Conservation (phyloP, 2,329 filamentous ascomycete genomes). For the Aureobasidium lini region DNA sequence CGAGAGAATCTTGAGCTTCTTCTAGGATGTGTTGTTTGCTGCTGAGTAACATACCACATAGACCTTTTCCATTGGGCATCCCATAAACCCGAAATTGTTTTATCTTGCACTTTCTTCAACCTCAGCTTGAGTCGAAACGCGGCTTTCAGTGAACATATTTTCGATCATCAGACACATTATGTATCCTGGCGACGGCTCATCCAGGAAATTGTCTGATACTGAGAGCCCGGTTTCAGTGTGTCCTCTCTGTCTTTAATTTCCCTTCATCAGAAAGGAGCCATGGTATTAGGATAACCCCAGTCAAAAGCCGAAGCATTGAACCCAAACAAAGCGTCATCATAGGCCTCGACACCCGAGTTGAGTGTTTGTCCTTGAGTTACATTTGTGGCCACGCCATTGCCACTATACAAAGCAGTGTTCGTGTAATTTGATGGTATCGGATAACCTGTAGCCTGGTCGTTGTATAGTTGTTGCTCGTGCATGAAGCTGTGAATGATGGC, state of each 20-base stretch:
- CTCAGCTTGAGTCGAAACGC: not conserved
- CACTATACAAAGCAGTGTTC: not conserved
- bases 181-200: no score
- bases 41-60: not conserved
- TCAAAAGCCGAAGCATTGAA: conserved; percentile 26
- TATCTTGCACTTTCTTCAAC: not conserved
- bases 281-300: not conserved
- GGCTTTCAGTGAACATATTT: not conserved
- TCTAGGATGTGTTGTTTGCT: not conserved
- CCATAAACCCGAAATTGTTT: not conserved
- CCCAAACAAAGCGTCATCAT: conserved; percentile 29
- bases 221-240: no score
- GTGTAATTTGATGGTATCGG: not conserved
- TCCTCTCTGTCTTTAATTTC: no score
- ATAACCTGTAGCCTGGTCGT: not conserved
- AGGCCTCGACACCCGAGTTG: conserved; percentile 11
- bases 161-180: no score
- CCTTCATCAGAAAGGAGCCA: no score
- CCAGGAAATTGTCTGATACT: no score
- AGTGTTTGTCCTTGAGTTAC: conserved; percentile 6
- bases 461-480: conserved; percentile 22
- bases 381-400: not conserved
- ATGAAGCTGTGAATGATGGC: conserved; percentile 38
- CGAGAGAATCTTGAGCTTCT: conserved; percentile 22
- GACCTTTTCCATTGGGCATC: not conserved